Evolutionary conservation across 2,329 filamentous ascomycete species (phyloP).

Genomic region (Plenodomus lindquistii): DNA sequence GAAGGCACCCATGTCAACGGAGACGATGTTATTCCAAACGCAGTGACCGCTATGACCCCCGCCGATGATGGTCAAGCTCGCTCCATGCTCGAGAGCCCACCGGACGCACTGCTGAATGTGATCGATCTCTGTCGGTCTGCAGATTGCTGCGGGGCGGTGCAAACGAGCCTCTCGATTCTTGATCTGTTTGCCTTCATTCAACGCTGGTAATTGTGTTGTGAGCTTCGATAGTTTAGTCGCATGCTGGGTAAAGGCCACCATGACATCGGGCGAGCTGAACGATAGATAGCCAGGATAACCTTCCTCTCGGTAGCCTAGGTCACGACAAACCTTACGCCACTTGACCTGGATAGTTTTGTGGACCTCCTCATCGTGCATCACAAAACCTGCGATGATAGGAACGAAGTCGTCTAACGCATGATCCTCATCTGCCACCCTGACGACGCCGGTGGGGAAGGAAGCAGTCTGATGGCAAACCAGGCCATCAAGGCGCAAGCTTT

Average conservation of each 20-base stretch:
- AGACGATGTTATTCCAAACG: constrained; percentile 55
- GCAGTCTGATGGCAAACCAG: constrained; percentile 55
- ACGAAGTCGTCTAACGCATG: constrained; percentile 56
- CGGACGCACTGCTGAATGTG: constrained; percentile 60
- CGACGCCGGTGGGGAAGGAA: constrained; percentile 52
- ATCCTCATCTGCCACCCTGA: constrained; percentile 53
- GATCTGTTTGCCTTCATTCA: constrained; percentile 37
- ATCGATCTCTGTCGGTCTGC: constrained; percentile 52
- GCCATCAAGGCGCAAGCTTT: constrained; percentile 49
- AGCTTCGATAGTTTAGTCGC: constrained; percentile 52
- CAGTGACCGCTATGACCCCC: constrained; percentile 66
- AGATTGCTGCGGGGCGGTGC: constrained; percentile 49
- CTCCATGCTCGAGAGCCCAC: constrained; percentile 57
- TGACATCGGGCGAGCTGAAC: constrained; percentile 56
- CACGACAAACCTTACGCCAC: constrained; percentile 60
- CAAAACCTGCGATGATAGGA: constrained; percentile 56
- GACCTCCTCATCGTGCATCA: constrained; percentile 39
- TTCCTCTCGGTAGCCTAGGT: constrained; percentile 48
- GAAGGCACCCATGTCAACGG: constrained; percentile 64
- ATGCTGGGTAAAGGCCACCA: constrained; percentile 56
- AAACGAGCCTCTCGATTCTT: constrained; percentile 59
- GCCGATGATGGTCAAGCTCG: constrained; percentile 57
- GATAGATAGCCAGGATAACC: constrained; percentile 50
- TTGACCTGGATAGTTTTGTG: no score
- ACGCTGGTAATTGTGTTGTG: constrained; percentile 46